phyloP scores from a whole-genome alignment of 768 basidiomycete species.

The Mycena floridula region DNA sequence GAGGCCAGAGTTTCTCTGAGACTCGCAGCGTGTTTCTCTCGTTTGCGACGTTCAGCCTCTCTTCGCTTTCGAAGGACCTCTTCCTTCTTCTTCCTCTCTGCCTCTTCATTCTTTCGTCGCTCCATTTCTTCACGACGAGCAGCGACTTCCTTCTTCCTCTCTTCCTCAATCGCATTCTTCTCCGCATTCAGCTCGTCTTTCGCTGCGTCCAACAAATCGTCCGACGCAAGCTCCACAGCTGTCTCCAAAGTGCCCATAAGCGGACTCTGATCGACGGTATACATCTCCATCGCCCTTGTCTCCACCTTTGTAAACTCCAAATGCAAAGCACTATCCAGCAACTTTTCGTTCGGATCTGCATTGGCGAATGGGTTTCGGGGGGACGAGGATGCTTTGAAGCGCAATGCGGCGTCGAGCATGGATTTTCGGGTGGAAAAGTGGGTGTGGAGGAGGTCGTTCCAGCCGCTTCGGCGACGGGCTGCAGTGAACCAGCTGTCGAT shows the following conservation, averaged over 20 bases:
- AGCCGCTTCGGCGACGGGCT: constrained; percentile 44
- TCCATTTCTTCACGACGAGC: too few relatives aligned
- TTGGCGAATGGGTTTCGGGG: constrained; percentile 1
- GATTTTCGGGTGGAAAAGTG: constrained; percentile 25
- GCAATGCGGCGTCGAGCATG: constrained; percentile 31
- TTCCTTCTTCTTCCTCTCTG: too few relatives aligned
- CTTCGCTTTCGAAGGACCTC: too few relatives aligned
- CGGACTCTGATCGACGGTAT: neutral
- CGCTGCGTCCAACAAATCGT: too few relatives aligned
- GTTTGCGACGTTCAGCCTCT: too few relatives aligned
- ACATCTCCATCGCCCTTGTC: neutral
- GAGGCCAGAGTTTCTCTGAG: too few relatives aligned
- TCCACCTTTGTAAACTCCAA: neutral
- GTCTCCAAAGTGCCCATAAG: neutral
- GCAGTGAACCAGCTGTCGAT: constrained; percentile 44
- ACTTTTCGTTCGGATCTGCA: neutral
- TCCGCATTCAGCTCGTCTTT: too few relatives aligned
- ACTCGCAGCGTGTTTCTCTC: too few relatives aligned
- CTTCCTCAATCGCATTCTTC: too few relatives aligned
- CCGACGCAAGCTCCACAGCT: neutral
- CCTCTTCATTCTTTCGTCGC: too few relatives aligned
- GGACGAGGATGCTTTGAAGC: constrained; percentile 10
- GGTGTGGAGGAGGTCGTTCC: constrained; percentile 34
- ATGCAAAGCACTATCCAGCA: neutral
- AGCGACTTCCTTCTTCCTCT: too few relatives aligned